These are phyloP conservation scores for Phytophthora constricta DNA, from an alignment of 352 stramenopile species.

Conservation along the genomic window DNA sequence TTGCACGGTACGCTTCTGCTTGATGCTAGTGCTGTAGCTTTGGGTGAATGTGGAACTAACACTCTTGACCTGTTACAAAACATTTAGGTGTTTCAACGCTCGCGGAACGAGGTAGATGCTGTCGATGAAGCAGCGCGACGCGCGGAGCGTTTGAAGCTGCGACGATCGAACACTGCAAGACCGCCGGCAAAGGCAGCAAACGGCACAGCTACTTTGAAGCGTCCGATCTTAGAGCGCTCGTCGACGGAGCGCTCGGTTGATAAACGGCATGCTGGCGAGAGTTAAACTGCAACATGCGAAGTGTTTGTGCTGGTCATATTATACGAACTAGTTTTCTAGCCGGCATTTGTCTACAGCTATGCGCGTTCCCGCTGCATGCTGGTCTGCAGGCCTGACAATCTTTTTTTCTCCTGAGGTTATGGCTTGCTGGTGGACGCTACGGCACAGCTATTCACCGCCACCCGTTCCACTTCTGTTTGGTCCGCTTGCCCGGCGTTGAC, in stretches of 20 bases:
- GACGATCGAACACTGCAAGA: conserved; percentile 37
- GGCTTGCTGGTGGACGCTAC: background rate
- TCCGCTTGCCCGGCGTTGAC: conserved; percentile 38
- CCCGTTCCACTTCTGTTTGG: conserved; percentile 71
- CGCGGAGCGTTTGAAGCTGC: conserved; percentile 70
- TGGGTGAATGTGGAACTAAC: background rate
- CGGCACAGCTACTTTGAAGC: conserved; percentile 24
- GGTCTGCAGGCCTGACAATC: too few relatives aligned
- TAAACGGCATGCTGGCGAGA: conserved; percentile 22
- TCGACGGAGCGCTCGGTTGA: conserved; percentile 31
- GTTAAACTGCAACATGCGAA: conserved; percentile 19
- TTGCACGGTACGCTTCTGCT: conserved; percentile 56
- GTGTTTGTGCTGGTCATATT: conserved; percentile 34
- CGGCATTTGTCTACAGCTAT: too few relatives aligned
- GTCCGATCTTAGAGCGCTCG: conserved; percentile 42
- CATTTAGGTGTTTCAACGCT: conserved; percentile 62
- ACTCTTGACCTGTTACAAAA: background rate
- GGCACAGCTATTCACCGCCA: conserved; percentile 53
- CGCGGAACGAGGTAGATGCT: conserved; percentile 72
- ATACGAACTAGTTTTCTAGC: conserved; percentile 30
- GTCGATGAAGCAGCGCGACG: conserved; percentile 61
- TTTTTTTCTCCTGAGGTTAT: background rate
- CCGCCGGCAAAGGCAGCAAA: conserved; percentile 23
- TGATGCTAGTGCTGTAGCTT: background rate
- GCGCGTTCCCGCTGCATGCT: too few relatives aligned